phyloP scores from a whole-genome alignment of 768 basidiomycete genomes.

The Trametes coccinea region DNA sequence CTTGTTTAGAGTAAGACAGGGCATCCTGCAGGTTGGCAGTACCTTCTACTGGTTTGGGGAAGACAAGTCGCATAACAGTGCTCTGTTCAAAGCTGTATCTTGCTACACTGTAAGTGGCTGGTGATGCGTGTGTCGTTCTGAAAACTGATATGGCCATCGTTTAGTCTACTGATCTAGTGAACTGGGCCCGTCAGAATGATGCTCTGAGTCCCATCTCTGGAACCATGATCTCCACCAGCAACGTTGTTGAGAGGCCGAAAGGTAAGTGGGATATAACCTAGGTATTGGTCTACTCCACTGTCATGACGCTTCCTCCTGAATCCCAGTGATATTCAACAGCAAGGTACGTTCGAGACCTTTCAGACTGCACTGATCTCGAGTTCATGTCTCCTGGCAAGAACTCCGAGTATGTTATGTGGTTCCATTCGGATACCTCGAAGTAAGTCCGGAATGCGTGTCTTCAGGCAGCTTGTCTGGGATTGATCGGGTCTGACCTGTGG shows the following conservation, averaged over 20 bases:
- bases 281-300: background rate
- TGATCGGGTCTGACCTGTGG: background rate
- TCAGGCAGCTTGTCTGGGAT: background rate
- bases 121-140: background rate
- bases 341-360: slow-evolving; percentile 34
- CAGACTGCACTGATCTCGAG: background rate
- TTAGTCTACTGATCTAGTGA: slow-evolving; percentile 50
- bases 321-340: slow-evolving; percentile 53
- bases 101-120: slow-evolving; percentile 48
- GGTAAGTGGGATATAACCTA: slow-evolving; percentile 35
- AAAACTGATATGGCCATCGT: background rate
- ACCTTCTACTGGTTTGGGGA: slow-evolving; percentile 66
- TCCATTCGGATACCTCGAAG: slow-evolving; percentile 65
- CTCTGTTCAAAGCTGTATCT: slow-evolving; percentile 56
- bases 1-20: background rate
- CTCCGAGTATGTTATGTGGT: slow-evolving; percentile 70
- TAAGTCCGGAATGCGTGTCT: slow-evolving; percentile 29
- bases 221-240: slow-evolving; percentile 56
- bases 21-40: slow-evolving; percentile 44
- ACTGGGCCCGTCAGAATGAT: slow-evolving; percentile 60
- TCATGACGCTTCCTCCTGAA: background rate
- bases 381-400: slow-evolving; percentile 38
- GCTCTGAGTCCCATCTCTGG: slow-evolving; percentile 54
- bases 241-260: slow-evolving; percentile 66
- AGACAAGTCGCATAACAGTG: slow-evolving; percentile 59